Base-by-base conservation (phyloP, 2,329 filamentous ascomycete species). In the Neofusicoccum sp. region DNA sequence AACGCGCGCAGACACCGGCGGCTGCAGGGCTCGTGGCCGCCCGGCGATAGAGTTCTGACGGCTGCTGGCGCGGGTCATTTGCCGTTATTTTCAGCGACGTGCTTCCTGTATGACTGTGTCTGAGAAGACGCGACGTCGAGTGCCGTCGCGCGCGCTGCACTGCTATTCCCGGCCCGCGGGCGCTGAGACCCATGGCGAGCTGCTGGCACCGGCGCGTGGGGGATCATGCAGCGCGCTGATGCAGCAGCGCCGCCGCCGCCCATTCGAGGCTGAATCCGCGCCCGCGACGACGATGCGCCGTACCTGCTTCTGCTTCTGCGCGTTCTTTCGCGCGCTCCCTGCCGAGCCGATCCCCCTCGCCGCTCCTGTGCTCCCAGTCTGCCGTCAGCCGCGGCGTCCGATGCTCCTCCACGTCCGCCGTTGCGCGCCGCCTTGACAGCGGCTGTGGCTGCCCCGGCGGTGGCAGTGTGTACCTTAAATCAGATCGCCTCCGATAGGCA, bases 81-180 rank as follows among this genome's bases (percentile, higher is more conserved):
- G 57, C 44, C 57, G 51, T 60, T 60, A 60, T 60, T 60, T 60
- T 60, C 57, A 49, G 57, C 36, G 43, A 49, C 45, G 57, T 48
- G 44, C 36, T 41, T 48, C 44, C 36, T 41, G 57, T 40, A 60
- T 60, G 57, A 60, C 57, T 60, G 57, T 60, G 28, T 54, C 51
- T 56, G 51, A 56, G 51, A 56, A 56, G 51, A 43, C 30, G 51
- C 36, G 26, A 34, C 48, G 24, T 34, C 33, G 11, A 12, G 20
- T 28, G 45, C 45, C 26, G 45, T 5, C 20, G 45, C 20, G 45
- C 28, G 4, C 11, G 40, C 40, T 20, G n/a, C n/a, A n/a, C 8
- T 3, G 24, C 43, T 45, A 12, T 45, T 30, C 43, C 43, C 43
- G 30, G 43, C 24, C 43, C 6, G 43, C 43, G 14, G 24, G 8